Evolutionary conservation across 139 green algal genomes (phyloP).

Genomic region (Chlorella vulgaris): DNA sequence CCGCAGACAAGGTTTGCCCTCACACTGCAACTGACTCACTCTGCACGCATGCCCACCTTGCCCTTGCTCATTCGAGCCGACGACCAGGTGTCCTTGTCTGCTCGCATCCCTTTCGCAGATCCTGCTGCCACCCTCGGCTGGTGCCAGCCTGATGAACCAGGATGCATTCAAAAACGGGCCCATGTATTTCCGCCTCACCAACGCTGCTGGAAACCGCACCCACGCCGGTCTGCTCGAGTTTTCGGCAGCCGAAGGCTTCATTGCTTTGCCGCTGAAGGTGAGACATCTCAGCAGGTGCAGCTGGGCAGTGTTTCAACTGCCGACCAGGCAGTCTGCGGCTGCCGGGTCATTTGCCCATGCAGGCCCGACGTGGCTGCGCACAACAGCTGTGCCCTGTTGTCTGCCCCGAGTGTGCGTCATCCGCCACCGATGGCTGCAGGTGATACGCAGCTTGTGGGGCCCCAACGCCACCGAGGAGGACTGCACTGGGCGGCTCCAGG

Average conservation of each 20-base stretch:
- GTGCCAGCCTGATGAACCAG: conserved; percentile 68
- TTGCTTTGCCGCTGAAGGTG: conserved; percentile 60
- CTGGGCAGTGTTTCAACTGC: background rate
- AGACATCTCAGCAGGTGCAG: background rate
- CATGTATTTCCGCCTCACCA: conserved; percentile 74
- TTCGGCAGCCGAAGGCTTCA: conserved; percentile 70
- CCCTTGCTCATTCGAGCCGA: too few species aligned
- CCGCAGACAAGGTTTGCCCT: conserved; percentile 67
- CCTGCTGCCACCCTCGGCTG: conserved; percentile 69
- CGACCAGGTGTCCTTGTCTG: too few species aligned
- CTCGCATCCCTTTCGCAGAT: conserved; percentile 38
- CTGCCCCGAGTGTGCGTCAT: too few species aligned
- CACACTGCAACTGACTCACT: background rate
- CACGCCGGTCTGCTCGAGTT: conserved; percentile 85
- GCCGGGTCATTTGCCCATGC: too few species aligned
- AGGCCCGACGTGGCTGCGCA: background rate
- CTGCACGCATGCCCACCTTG: background rate
- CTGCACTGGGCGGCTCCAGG: conserved; percentile 35
- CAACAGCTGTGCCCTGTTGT: background rate
- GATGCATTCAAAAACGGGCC: conserved; percentile 75
- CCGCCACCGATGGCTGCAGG: too few species aligned
- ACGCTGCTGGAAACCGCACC: conserved; percentile 36
- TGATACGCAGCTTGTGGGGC: conserved; percentile 69
- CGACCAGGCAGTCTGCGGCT: background rate
- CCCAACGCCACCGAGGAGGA: conserved; percentile 26